Evolutionary conservation across 2,329 filamentous ascomycete species (phyloP), one percentile per base, ranked within the genome.

Genomic region (Hypoxylon sp.): DNA sequence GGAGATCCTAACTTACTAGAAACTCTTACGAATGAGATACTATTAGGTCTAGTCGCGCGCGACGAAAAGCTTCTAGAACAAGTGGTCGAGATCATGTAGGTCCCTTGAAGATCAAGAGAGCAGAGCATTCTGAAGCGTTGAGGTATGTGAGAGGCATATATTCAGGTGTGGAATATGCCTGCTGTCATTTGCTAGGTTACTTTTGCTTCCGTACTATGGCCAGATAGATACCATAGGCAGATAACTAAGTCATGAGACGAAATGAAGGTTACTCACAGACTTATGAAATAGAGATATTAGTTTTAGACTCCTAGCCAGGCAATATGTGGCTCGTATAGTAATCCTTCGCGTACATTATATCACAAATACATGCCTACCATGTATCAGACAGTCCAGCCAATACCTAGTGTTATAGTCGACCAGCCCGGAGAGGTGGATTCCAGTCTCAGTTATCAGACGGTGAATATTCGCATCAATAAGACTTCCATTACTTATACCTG

Each of bases 1-100:
- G 66, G 54, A 26, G 48, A 47, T n/a, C 4, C 10, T 5, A 35
- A 39, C 31, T 22, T 48, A 9, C 46, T 71, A 51, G 58, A 65
- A 53, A 44, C 37, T 5, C 59, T 67, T 14, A 60, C 67, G 19
- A 64, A 64, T 22, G 67, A 70, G 19, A 31, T 70, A 44, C 51
- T 70, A 2, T n/a, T 70, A 14, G 67, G 63, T 4, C 17, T 70
- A 24, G 50, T 62, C 2, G 46, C 26, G 17, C 33, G 26, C 31
- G 59, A 70, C 29, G 26, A 54, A 39, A 26, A 60, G 2, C 26
- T 63, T 10, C 55, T 70, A 3, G 51, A 61, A 39, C 37, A 61
- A 17, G 47, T 60, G 26, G n/a, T 35, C n/a, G 22, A 42, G 19
- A 57, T 61, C 22, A 44, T 68, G 57, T 55, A 61, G 9, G 44